Evolutionary conservation across 2,329 filamentous ascomycete species (phyloP).

Genomic region (Mycocentrospora acerina): DNA sequence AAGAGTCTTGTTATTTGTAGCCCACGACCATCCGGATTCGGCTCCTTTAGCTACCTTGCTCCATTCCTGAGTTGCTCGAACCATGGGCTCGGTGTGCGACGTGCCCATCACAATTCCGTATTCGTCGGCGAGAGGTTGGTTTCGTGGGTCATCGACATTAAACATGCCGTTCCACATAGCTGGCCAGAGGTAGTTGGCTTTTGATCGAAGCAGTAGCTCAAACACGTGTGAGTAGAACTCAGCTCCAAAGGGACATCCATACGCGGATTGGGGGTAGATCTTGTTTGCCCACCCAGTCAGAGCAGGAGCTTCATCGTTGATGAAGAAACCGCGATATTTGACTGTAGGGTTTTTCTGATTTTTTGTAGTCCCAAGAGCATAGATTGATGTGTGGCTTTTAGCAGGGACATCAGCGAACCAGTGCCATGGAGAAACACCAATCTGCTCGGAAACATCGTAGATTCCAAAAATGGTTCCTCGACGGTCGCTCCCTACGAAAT

Average conservation of each 20-base stretch:
- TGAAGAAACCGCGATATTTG: conserved; percentile 69
- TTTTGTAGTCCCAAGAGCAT: conserved; percentile 56
- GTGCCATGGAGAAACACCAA: conserved; percentile 71
- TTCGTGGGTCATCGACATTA: conserved; percentile 68
- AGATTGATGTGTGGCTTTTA: conserved; percentile 56
- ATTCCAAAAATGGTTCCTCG: conserved; percentile 69
- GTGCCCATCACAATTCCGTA: conserved; percentile 73
- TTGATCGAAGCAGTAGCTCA: conserved; percentile 68
- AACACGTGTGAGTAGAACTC: conserved; percentile 70
- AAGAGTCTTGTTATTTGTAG: conserved; percentile 68
- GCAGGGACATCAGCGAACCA: conserved; percentile 66
- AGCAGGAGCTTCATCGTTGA: conserved; percentile 70
- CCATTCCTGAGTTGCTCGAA: conserved; percentile 58
- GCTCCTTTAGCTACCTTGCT: conserved; percentile 52
- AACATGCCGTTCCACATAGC: conserved; percentile 72
- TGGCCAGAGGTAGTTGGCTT: conserved; percentile 76
- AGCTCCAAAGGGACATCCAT: conserved; percentile 51
- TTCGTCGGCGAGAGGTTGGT: conserved; percentile 70
- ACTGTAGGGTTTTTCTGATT: conserved; percentile 62
- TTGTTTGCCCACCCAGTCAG: conserved; percentile 66
- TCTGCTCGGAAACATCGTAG: conserved; percentile 72
- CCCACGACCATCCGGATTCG: conserved; percentile 63
- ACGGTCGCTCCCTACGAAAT: conserved; percentile 55
- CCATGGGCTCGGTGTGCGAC: conserved; percentile 73
- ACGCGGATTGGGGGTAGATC: conserved; percentile 52